These are phyloP conservation scores for Trametes versicolor DNA, from an alignment of 1,284 basidiomycete species.

Conservation along the genomic window DNA sequence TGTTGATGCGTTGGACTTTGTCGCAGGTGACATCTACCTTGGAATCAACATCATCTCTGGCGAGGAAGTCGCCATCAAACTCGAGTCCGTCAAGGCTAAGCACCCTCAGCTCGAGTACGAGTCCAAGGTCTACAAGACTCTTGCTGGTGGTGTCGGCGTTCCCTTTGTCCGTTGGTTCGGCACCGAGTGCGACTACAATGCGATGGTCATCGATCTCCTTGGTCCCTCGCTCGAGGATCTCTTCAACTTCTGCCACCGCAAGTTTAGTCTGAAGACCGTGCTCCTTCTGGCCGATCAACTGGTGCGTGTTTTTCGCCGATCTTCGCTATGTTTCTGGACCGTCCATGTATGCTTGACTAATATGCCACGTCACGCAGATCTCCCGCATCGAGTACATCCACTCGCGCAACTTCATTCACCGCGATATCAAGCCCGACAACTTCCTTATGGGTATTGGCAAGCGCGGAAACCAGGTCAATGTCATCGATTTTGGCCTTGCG, in stretches of 20 bases:
- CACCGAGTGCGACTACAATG: conserved; percentile 99
- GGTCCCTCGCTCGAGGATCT: conserved; percentile 98
- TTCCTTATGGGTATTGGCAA: conserved; percentile 99
- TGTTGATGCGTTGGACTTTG: conserved; percentile 11
- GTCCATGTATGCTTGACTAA: conserved; percentile 14
- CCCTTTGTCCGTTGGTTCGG: conserved; percentile 99
- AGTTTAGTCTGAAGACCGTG: conserved; percentile 98
- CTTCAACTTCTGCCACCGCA: conserved; percentile 99
- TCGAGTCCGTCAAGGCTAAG: conserved; percentile 99
- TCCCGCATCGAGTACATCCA: conserved; percentile 99
- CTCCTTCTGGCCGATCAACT: conserved; percentile 97
- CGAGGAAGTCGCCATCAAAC: conserved; percentile 99
- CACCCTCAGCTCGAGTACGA: conserved; percentile 99
- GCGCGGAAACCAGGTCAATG: conserved; percentile 99
- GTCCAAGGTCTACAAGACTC: conserved; percentile 96
- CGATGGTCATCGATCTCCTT: conserved; percentile 98
- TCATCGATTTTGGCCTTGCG: conserved; percentile 99
- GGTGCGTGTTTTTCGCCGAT: conserved; percentile 57
- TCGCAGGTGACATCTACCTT: conserved; percentile 95
- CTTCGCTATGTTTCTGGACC: conserved; percentile 23
- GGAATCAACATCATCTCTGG: conserved; percentile 99
- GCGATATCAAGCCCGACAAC: conserved; percentile 99
- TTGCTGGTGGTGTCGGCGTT: conserved; percentile 97
- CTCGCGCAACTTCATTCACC: conserved; percentile 99
- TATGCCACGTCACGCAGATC: conserved; percentile 65